Base-by-base conservation (phyloP, 179 eudicot species). In the Nepenthes alata region DNA sequence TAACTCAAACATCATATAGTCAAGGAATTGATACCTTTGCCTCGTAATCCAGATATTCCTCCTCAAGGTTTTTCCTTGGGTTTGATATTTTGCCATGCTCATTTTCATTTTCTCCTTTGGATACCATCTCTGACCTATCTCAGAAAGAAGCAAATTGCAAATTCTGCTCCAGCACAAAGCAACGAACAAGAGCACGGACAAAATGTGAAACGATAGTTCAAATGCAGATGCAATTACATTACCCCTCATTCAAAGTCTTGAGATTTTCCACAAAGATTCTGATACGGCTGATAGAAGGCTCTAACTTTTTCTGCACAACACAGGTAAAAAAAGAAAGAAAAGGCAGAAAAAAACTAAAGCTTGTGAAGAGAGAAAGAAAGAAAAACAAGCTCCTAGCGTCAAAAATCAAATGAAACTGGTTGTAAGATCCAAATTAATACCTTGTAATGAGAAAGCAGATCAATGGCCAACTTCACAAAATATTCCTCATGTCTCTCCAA, bases 21-120 rank as follows among this genome's bases (percentile, higher is more conserved):
- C 37, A 2, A 37, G 41, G 35, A 48, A 14, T 9, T 37, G 47
- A 58, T 64, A 94, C 99, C 97, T 87, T 90, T 3, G 86, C 86
- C 79, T 94, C 99, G 78, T 76, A 85, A 53, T 81, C 84, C 65
- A 83, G 70, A 78, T 94, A 94, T 75, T 90, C 99, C 77, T 83
- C 96, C 79, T 90, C 99, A 57, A 94, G 82, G 75, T 65, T 84
- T 80, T 75, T 83, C 77, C 83, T 78, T 14, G 95, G 88, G 72
- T 79, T 85, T 58, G 71, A 59, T 63, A 67, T 58, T 47, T 73
- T 67, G 7, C 87, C 66, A 64, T 75, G 79, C 62, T 72, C 85
- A 58, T 59, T 61, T 65, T 72, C 85, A 58, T 59, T 61, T 65
- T 73, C 89, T 68, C 59, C 78, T 11, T 68, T 67, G 49, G 82